Evolutionary conservation across 208 protist genomes (phyloP).

Genomic region (Herpetomonas muscarum): DNA sequence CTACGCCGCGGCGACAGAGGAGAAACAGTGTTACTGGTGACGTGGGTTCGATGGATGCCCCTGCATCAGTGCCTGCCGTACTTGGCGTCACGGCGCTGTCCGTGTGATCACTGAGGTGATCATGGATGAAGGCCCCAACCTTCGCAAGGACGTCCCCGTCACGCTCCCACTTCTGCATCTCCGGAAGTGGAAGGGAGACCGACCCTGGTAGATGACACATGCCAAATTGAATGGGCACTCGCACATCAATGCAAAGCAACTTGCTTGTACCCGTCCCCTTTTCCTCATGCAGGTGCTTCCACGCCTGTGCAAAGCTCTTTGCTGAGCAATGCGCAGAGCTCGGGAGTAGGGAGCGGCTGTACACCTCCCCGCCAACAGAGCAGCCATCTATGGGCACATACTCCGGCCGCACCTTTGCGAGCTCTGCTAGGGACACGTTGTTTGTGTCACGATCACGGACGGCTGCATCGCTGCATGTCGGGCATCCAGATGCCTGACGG

Average conservation of each 20-base stretch:
- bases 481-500: constrained; percentile 39
- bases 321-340: background rate
- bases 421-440: constrained; percentile 11
- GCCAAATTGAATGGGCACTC: constrained; percentile 60
- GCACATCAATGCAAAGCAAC: constrained; percentile 66
- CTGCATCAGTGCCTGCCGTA: too few species aligned
- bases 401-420: constrained; percentile 32
- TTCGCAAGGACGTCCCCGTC: constrained; percentile 11
- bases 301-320: background rate
- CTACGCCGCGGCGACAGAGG: constrained; percentile 80
- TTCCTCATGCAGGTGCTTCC: background rate
- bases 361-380: constrained; percentile 11
- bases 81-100: too few species aligned
- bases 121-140: constrained; percentile 14
- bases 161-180: constrained; percentile 45
- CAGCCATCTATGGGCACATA: constrained; percentile 25
- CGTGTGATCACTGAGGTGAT: too few species aligned
- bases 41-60: too few species aligned
- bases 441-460: background rate
- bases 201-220: constrained; percentile 72
- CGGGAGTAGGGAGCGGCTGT: background rate
- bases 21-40: constrained; percentile 35
- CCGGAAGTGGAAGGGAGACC: constrained; percentile 49
- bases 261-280: background rate
- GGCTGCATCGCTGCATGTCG: constrained; percentile 43